A percentile compares a stretch with the other conserved stretches of the same genome.
These are phyloP conservation scores for Fraxinus pennsylvanica DNA, from an alignment of 257 asterid species.

Conservation along the genomic window DNA sequence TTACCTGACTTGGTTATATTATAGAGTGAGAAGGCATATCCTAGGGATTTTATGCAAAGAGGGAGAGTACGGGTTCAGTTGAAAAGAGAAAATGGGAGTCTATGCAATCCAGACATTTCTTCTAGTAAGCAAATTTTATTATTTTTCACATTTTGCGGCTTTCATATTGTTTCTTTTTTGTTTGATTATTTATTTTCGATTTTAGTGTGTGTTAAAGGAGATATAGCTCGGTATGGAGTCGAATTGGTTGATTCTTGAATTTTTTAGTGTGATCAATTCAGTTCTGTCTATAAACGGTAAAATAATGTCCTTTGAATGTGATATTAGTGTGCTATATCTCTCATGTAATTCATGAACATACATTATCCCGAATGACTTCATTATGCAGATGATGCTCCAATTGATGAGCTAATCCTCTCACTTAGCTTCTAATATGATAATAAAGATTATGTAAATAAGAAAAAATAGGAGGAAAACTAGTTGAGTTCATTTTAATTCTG, in stretches of 20 bases:
- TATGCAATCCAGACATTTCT: constrained; percentile 67
- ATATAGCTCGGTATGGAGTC: not conserved
- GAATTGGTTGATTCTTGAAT: not conserved
- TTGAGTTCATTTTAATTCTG: no score
- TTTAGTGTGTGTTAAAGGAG: not conserved
- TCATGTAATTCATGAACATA: not conserved
- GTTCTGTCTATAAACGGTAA: not conserved
- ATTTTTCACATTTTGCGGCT: not conserved
- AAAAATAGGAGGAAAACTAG: no score
- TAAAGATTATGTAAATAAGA: no score
- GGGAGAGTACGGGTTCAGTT: constrained; percentile 89
- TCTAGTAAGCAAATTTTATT: constrained; percentile 48
- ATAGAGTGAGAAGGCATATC: constrained; percentile 91
- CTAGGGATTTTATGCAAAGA: constrained; percentile 92
- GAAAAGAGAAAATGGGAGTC: constrained; percentile 80
- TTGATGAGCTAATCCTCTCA: not conserved
- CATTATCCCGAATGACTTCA: not conserved
- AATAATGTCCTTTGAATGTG: not conserved
- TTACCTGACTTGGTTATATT: not conserved
- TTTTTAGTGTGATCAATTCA: not conserved
- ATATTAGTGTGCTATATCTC: not conserved
- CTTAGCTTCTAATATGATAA: not conserved
- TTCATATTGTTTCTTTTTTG: not conserved
- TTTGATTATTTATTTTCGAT: no score
- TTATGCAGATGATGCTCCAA: not conserved